Conservation (phyloP, 192 early-diverging fungal genomes). For the Coemansia sp. region DNA sequence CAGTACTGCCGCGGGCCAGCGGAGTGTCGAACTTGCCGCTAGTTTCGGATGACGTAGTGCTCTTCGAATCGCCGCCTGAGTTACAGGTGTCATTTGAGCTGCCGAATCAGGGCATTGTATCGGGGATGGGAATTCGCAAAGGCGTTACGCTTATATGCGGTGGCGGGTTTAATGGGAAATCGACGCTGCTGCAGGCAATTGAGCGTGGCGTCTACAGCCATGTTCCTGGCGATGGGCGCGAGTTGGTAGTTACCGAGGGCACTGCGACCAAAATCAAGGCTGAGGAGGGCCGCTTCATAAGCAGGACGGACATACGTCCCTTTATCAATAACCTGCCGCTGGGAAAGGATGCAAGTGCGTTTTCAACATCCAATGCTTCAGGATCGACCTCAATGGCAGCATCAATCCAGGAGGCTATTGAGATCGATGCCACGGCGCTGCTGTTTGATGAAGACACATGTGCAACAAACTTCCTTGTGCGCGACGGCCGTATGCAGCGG, state of each 20-base stretch:
- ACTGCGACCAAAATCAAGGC: conserved; percentile 49
- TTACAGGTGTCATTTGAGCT: conserved; percentile 41
- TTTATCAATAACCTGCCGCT: conserved; percentile 58
- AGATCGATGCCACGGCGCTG: conserved; percentile 39
- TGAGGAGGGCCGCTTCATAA: conserved; percentile 56
- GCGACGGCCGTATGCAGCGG: conserved; percentile 57
- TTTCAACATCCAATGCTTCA: conserved; percentile 53
- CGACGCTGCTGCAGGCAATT: conserved; percentile 58
- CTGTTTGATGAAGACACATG: conserved; percentile 62
- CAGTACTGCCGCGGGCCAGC: conserved; percentile 53
- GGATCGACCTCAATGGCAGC: conserved; percentile 63
- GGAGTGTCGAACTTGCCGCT: conserved; percentile 55
- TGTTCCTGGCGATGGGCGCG: conserved; percentile 57
- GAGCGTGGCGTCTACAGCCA: conserved; percentile 59
- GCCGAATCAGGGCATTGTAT: conserved; percentile 51
- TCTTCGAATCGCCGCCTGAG: conserved; percentile 40
- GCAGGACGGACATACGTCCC: conserved; percentile 50
- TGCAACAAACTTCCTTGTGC: conserved; percentile 62
- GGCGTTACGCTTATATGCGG: conserved; percentile 57
- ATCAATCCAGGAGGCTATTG: conserved; percentile 56
- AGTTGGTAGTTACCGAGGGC: conserved; percentile 47
- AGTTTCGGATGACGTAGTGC: conserved; percentile 10
- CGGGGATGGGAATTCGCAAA: conserved; percentile 52
- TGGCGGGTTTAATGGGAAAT: conserved; percentile 61
- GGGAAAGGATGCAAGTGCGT: conserved; percentile 39